Conservation (phyloP, 768 basidiomycete genomes). For the Auricularia sp. region DNA sequence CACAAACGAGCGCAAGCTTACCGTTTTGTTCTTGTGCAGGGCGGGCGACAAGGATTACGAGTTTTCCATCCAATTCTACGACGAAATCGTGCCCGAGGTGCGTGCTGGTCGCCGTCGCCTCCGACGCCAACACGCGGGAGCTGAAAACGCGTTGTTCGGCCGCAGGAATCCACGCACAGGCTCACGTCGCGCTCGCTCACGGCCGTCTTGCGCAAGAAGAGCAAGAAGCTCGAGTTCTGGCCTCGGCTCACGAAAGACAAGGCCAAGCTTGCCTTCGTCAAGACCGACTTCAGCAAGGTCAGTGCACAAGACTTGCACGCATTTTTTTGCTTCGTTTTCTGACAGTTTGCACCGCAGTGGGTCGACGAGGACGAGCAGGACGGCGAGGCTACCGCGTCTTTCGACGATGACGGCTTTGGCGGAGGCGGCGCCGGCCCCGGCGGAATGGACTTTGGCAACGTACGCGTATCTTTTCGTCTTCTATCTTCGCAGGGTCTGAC, state of each 20-base stretch:
- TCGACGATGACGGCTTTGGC: slow-evolving; percentile 31
- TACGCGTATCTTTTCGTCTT: neutral
- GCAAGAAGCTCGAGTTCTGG: slow-evolving; percentile 71
- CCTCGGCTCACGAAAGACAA: slow-evolving; percentile 87
- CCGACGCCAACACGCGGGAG: slow-evolving; percentile 6
- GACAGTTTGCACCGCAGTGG: slow-evolving; percentile 37
- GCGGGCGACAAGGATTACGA: slow-evolving; percentile 53
- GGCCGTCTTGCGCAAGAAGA: slow-evolving; percentile 74
- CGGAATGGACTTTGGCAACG: slow-evolving; percentile 18
- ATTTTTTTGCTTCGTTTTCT: neutral
- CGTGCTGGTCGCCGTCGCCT: slow-evolving; percentile 10
- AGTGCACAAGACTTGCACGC: slow-evolving; percentile 2
- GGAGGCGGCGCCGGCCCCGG: slow-evolving; percentile 31
- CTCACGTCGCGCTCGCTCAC: slow-evolving; percentile 58
- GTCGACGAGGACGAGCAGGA: slow-evolving; percentile 97
- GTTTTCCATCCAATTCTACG: slow-evolving; percentile 69
- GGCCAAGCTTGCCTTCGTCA: slow-evolving; percentile 66
- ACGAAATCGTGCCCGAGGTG: slow-evolving; percentile 69
- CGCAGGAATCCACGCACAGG: slow-evolving; percentile 46
- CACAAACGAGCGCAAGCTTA: slow-evolving; percentile 12
- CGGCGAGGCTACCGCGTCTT: slow-evolving; percentile 33
- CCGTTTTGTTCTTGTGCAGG: slow-evolving; percentile 7
- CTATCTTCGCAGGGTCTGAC: neutral
- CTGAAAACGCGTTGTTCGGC: too few species aligned
- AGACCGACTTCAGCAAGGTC: slow-evolving; percentile 82